phyloP scores from a whole-genome alignment of 106 monocot genomes.

The Hemerocallis citrina region DNA sequence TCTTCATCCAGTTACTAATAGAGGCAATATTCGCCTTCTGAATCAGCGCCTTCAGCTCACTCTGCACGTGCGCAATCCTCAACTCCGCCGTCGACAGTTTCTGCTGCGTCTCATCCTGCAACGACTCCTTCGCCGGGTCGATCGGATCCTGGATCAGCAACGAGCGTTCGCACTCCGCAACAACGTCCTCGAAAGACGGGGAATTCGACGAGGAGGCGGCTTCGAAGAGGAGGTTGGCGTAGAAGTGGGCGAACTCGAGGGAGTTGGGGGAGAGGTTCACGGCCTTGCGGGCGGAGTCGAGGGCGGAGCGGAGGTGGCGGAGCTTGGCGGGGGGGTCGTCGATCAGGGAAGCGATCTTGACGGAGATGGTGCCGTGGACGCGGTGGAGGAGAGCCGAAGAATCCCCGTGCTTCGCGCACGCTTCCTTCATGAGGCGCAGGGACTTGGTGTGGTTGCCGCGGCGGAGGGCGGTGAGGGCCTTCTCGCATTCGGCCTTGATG shows the following conservation, averaged over 20 bases:
- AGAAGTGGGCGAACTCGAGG: slow-evolving; percentile 81
- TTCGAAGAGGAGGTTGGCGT: slow-evolving; percentile 69
- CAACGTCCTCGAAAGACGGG: slow-evolving; percentile 50
- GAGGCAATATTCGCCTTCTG: slow-evolving; percentile 92
- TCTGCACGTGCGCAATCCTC: slow-evolving; percentile 50
- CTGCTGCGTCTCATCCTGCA: slow-evolving; percentile 38
- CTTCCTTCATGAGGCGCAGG: slow-evolving; percentile 72
- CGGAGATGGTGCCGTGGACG: slow-evolving; percentile 53
- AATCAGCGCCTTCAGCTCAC: slow-evolving; percentile 57
- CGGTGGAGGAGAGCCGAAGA: slow-evolving; percentile 65
- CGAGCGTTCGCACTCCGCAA: slow-evolving; percentile 70
- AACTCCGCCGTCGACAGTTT: slow-evolving; percentile 33
- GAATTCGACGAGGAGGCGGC: slow-evolving; percentile 31
- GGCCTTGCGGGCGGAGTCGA: slow-evolving; percentile 62
- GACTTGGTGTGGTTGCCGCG: slow-evolving; percentile 73
- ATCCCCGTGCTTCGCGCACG: slow-evolving; percentile 18
- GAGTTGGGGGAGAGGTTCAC: slow-evolving; percentile 59
- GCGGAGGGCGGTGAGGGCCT: slow-evolving; percentile 56
- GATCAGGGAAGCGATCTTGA: slow-evolving; percentile 48
- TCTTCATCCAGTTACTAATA: slow-evolving; percentile 85
- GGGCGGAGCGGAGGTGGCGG: slow-evolving; percentile 48
- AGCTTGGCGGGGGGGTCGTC: slow-evolving; percentile 62
- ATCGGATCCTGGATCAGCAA: slow-evolving; percentile 43
- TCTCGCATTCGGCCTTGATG: slow-evolving; percentile 69
- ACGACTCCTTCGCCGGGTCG: slow-evolving; percentile 69